phyloP scores from a whole-genome alignment of 2,329 filamentous ascomycete genomes.

The Neonectria faginata region DNA sequence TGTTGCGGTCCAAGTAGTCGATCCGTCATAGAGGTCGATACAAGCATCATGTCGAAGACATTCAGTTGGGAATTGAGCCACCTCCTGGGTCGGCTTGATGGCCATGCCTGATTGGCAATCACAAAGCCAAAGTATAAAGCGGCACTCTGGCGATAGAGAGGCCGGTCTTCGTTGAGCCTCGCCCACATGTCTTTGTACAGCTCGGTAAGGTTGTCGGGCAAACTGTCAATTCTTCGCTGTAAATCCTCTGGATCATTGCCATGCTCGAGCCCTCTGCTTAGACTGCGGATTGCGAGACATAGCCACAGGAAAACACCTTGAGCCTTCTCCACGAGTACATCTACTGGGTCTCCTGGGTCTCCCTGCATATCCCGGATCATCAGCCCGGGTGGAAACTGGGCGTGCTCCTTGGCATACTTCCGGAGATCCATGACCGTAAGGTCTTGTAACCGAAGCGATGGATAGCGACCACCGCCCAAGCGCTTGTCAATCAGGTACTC shows the following conservation, averaged over 20 bases:
- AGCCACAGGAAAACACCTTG: constrained; percentile 25
- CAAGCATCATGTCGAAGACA: constrained; percentile 6
- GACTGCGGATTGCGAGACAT: background rate
- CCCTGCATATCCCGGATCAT: background rate
- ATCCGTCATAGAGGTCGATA: background rate
- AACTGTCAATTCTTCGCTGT: background rate
- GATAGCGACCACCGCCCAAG: background rate
- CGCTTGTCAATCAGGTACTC: background rate
- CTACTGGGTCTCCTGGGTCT: background rate
- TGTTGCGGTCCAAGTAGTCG: background rate
- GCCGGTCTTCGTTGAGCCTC: constrained; percentile 10
- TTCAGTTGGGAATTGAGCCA: background rate
- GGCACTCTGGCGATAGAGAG: constrained; percentile 7
- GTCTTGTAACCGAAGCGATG: constrained; percentile 14
- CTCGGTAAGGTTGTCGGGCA: background rate
- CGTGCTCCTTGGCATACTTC: background rate
- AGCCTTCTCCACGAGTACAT: background rate
- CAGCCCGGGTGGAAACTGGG: background rate
- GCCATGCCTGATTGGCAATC: background rate
- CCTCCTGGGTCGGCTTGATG: rapidly evolving
- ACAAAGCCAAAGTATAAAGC: constrained; percentile 8
- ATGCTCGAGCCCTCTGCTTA: constrained; percentile 1
- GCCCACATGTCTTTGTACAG: constrained; percentile 24
- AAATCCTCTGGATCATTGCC: constrained; percentile 1
- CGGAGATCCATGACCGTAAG: constrained; percentile 2